Percentiles rank a stretch among this genome's conserved stretches.
phyloP scores from a whole-genome alignment of 352 stramenopile species.

The Globisporangium canariense region DNA sequence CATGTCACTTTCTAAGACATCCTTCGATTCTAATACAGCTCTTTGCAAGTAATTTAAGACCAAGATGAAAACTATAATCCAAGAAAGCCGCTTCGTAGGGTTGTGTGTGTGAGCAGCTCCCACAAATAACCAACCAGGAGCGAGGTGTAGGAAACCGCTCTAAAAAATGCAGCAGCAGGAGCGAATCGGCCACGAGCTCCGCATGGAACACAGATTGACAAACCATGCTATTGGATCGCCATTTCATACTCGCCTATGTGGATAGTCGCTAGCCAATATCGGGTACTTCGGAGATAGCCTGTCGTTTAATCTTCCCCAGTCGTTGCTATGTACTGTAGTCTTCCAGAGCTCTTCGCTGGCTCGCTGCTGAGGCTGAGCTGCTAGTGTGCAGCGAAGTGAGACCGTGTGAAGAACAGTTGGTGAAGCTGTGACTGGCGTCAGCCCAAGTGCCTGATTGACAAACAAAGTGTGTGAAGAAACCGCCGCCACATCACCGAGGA shows the following conservation, averaged over 20 bases:
- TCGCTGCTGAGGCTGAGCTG: neutral
- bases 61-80: neutral
- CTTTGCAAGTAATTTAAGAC: neutral
- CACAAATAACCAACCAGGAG: no score
- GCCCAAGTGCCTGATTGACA: neutral
- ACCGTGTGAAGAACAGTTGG: neutral
- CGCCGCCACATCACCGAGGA: neutral
- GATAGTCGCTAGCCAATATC: no score
- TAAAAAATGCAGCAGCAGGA: no score
- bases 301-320: no score
- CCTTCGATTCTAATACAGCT: neutral
- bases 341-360: neutral
- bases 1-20: neutral
- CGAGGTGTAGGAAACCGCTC: no score
- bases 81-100: slow-evolving; percentile 2
- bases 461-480: neutral
- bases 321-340: no score
- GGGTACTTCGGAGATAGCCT: no score
- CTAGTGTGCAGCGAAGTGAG: neutral
- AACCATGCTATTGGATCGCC: no score
- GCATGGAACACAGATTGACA: no score
- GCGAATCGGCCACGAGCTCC: no score
- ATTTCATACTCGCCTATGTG: no score
- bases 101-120: neutral
- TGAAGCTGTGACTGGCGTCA: neutral